phyloP scores from a whole-genome alignment of 441 rosid species.

The Gossypium trilobum region DNA sequence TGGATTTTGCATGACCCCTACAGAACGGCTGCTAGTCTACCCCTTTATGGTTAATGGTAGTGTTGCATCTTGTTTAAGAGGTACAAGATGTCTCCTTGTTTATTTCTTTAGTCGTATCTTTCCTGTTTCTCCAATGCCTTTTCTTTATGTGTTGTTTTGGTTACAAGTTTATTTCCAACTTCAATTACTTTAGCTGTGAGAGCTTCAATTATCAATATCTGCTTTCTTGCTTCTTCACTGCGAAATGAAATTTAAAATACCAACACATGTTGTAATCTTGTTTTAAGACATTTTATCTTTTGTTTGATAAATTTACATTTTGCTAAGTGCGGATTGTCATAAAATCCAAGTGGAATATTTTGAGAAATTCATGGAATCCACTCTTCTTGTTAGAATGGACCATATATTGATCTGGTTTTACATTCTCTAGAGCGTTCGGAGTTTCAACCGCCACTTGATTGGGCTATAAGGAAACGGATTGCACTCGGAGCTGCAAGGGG shows the following conservation, averaged over 20 bases:
- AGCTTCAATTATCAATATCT: background rate
- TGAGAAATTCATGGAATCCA: background rate
- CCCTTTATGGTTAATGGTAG: conserved; percentile 86
- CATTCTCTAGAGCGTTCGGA: conserved; percentile 41
- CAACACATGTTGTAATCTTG: background rate
- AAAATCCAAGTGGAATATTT: background rate
- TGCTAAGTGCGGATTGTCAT: background rate
- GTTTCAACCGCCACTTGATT: conserved; percentile 42
- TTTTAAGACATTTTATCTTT: background rate
- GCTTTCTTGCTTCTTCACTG: background rate
- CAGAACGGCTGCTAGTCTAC: conserved; percentile 79
- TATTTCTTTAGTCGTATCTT: background rate
- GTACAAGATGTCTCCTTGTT: conserved; percentile 25
- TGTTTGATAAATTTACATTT: background rate
- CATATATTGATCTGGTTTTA: conserved; percentile 15
- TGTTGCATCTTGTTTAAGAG: conserved; percentile 86
- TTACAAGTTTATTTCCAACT: background rate
- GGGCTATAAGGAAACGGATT: conserved; percentile 47
- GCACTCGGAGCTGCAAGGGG: conserved; percentile 75
- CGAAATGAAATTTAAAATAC: background rate
- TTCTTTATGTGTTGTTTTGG: background rate
- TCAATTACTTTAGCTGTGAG: background rate
- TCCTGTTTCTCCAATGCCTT: background rate
- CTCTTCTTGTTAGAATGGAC: background rate
- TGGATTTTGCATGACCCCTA: conserved; percentile 92